A percentile compares a stretch with the other conserved stretches of the same genome.
phyloP scores from a whole-genome alignment of 78 protist species.

The Capsaspora owczarzaki region DNA sequence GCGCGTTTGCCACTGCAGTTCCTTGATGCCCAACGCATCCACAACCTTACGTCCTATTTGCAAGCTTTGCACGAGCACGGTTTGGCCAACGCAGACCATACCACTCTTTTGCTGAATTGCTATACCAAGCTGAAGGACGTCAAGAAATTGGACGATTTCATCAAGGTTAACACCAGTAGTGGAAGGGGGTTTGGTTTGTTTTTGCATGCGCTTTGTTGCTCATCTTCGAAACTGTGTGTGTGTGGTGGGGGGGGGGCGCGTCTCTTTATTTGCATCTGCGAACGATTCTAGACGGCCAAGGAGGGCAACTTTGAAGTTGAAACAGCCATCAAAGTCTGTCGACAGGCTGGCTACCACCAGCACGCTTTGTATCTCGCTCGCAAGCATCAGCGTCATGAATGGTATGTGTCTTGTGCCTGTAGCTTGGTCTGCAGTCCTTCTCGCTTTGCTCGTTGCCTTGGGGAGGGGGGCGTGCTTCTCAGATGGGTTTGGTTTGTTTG shows the following conservation, averaged over 20 bases:
- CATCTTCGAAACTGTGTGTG: neutral
- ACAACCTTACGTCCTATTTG: slow-evolving; percentile 81
- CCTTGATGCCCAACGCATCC: slow-evolving; percentile 88
- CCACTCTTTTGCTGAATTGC: slow-evolving; percentile 87
- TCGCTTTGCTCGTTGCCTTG: neutral
- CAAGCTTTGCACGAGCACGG: slow-evolving; percentile 70
- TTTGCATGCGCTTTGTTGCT: too few relatives aligned
- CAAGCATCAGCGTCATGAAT: slow-evolving; percentile 48
- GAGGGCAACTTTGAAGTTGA: slow-evolving; percentile 71
- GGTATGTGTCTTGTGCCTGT: slow-evolving; percentile 16
- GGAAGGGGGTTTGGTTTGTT: neutral
- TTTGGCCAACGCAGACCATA: slow-evolving; percentile 82
- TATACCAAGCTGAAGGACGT: slow-evolving; percentile 88
- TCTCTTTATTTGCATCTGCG: neutral
- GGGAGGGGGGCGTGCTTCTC: too few relatives aligned
- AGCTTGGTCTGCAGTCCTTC: neutral
- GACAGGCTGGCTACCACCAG: slow-evolving; percentile 72
- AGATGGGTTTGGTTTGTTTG: too few relatives aligned
- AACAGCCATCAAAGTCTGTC: slow-evolving; percentile 84
- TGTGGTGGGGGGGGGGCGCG: neutral
- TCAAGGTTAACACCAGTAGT: slow-evolving; percentile 11
- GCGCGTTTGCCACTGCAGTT: slow-evolving; percentile 23
- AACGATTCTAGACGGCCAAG: slow-evolving; percentile 15
- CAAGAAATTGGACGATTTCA: slow-evolving; percentile 66
- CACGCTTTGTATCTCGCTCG: slow-evolving; percentile 73